These are phyloP conservation scores for Sapria himalayana DNA, from an alignment of 345 rosid genomes.

Conservation along the genomic window DNA sequence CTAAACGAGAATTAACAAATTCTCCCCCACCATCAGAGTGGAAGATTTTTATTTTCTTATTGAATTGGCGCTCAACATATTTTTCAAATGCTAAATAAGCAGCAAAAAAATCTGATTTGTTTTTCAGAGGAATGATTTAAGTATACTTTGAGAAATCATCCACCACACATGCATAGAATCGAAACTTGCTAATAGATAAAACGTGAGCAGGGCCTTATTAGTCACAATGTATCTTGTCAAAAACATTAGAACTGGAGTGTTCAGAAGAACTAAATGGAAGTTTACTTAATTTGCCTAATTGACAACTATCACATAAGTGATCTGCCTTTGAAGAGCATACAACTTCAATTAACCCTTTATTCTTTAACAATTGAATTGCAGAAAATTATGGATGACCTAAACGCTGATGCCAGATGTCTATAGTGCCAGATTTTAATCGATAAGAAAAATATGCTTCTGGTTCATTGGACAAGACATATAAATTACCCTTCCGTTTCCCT, in stretches of 20 bases:
- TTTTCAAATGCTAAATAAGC: slow-evolving; percentile 4
- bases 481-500: slow-evolving; percentile 1
- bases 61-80: slow-evolving; percentile 4
- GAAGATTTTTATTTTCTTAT: slow-evolving; percentile 4
- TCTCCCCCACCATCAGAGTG: slow-evolving; percentile 7
- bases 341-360: slow-evolving; percentile 6
- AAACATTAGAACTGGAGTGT: not conserved
- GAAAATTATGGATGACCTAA: slow-evolving; percentile 5
- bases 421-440: not conserved
- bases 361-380: not conserved
- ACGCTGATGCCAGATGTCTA: slow-evolving; percentile 5
- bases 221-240: slow-evolving; percentile 8
- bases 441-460: not conserved
- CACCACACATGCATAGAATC: slow-evolving; percentile 3
- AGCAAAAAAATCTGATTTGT: slow-evolving; percentile 5
- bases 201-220: slow-evolving; percentile 6
- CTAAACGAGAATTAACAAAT: not conserved
- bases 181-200: slow-evolving; percentile 1
- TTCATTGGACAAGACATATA: not conserved
- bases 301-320: slow-evolving; percentile 7
- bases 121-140: not conserved
- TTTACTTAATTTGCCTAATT: slow-evolving; percentile 5
- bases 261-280: not conserved
- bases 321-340: not conserved
- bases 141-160: slow-evolving; percentile 3